These are phyloP conservation scores for Pseudozyma tsukubaensis DNA, from an alignment of 1,284 basidiomycete species.

Conservation along the genomic window DNA sequence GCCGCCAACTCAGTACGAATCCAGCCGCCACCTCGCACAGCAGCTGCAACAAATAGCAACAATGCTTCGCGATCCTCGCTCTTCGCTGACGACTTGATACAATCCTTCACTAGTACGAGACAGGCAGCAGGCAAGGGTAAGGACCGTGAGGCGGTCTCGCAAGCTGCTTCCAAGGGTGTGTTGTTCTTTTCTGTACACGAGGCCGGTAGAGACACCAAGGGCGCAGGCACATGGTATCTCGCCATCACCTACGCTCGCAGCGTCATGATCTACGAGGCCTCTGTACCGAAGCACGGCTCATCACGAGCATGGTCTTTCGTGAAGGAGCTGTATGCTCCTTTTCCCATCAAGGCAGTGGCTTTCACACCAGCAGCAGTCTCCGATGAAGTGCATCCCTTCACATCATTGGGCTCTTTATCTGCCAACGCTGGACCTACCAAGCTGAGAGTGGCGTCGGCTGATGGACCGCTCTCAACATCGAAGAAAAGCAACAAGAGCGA, in stretches of 20 bases:
- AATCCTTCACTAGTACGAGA: conserved; percentile 22
- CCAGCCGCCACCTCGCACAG: conserved; percentile 20
- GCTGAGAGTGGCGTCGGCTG: conserved; percentile 33
- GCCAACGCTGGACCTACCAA: conserved; percentile 21
- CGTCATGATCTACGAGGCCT: conserved; percentile 56
- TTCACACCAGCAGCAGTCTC: conserved; percentile 44
- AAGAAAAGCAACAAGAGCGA: conserved; percentile 29
- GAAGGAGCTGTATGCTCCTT: conserved; percentile 56
- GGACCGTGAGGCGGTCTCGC: conserved; percentile 25
- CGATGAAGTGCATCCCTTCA: conserved; percentile 11
- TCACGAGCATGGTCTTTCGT: conserved; percentile 53
- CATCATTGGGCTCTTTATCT: conserved; percentile 6
- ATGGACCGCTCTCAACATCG: conserved; percentile 34
- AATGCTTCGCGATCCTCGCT: conserved; percentile 41
- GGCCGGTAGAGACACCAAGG: conserved; percentile 47
- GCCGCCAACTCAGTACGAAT: conserved; percentile 52
- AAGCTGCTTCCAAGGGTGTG: conserved; percentile 44
- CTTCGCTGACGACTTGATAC: conserved; percentile 44
- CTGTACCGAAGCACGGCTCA: conserved; percentile 23
- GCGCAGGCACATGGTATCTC: conserved; percentile 57
- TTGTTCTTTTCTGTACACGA: conserved; percentile 58
- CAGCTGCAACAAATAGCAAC: conserved; percentile 15
- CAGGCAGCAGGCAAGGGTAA: conserved; percentile 32
- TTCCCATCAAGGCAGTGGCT: conserved; percentile 44
- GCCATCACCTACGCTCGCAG: conserved; percentile 51